phyloP scores from a whole-genome alignment of 2,329 filamentous ascomycete genomes.

The Fusarium sp. region DNA sequence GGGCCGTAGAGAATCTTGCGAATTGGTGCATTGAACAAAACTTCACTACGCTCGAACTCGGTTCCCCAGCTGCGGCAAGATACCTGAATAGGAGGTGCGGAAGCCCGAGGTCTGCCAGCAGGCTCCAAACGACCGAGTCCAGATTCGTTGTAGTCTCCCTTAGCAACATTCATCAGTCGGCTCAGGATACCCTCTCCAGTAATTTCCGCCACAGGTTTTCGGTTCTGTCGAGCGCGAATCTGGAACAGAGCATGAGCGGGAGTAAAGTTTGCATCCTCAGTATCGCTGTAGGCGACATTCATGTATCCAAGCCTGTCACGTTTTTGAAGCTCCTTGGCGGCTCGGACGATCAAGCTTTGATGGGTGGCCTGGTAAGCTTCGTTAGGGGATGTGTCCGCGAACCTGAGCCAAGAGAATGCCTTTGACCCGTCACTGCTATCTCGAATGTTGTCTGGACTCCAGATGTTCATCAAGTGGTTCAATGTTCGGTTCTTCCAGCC shows the following conservation, averaged over 20 bases:
- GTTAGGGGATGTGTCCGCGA: constrained; percentile 78
- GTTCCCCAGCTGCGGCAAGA: constrained; percentile 76
- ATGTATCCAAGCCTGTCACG: constrained; percentile 72
- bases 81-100: constrained; percentile 87
- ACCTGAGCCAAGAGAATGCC: constrained; percentile 90
- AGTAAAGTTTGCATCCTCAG: constrained; percentile 69
- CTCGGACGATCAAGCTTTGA: constrained; percentile 78
- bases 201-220: constrained; percentile 73
- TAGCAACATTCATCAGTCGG: constrained; percentile 82
- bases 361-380: constrained; percentile 79
- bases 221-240: constrained; percentile 77
- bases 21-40: constrained; percentile 81
- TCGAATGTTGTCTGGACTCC: constrained; percentile 81
- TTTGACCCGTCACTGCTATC: constrained; percentile 69
- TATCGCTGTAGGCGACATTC: constrained; percentile 76
- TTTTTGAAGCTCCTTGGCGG: constrained; percentile 67
- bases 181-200: constrained; percentile 78
- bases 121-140: constrained; percentile 84
- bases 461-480: constrained; percentile 88
- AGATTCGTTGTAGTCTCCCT: constrained; percentile 70
- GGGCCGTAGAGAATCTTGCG: constrained; percentile 80
- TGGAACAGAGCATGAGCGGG: constrained; percentile 85
- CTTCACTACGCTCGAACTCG: constrained; percentile 74
- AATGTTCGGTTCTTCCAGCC: constrained; percentile 85
- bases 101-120: constrained; percentile 79